These are phyloP conservation scores for Circinella minor DNA, from an alignment of 371 early-diverging fungal species.

Conservation along the genomic window DNA sequence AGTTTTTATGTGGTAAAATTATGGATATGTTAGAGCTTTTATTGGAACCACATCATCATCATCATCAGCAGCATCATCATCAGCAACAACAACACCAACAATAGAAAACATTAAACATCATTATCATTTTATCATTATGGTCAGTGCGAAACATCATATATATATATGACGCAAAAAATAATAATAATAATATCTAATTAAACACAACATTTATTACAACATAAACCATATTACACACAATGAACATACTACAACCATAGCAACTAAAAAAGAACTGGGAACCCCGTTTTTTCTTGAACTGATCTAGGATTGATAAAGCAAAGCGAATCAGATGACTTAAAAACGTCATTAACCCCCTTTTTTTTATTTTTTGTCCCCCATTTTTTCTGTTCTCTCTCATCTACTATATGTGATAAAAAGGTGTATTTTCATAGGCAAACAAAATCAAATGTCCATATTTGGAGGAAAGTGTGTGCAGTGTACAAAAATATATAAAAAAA, in stretches of 20 bases:
- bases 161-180: not conserved
- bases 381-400: not conserved
- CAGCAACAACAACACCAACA: too few relatives aligned
- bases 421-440: not conserved
- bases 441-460: slow-evolving; percentile 3
- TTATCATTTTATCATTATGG: not conserved
- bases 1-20: slow-evolving; percentile 17
- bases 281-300: not conserved
- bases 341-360: slow-evolving; percentile 3
- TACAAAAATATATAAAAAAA: too few relatives aligned
- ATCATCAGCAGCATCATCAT: not conserved
- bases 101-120: too few relatives aligned
- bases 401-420: not conserved
- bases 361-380: not conserved
- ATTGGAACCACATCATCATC: not conserved
- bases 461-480: not conserved
- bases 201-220: too few relatives aligned
- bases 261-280: not conserved
- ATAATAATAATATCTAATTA: too few relatives aligned
- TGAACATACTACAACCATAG: not conserved
- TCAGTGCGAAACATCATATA: not conserved
- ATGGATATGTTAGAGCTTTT: slow-evolving; percentile 16
- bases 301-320: slow-evolving; percentile 5
- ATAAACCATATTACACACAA: not conserved
- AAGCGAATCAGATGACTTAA: slow-evolving; percentile 3